Evolutionary conservation across 1,284 basidiomycete species (phyloP), one percentile per base, ranked within the genome.

Genomic region (Ceratobasidium sp.): DNA sequence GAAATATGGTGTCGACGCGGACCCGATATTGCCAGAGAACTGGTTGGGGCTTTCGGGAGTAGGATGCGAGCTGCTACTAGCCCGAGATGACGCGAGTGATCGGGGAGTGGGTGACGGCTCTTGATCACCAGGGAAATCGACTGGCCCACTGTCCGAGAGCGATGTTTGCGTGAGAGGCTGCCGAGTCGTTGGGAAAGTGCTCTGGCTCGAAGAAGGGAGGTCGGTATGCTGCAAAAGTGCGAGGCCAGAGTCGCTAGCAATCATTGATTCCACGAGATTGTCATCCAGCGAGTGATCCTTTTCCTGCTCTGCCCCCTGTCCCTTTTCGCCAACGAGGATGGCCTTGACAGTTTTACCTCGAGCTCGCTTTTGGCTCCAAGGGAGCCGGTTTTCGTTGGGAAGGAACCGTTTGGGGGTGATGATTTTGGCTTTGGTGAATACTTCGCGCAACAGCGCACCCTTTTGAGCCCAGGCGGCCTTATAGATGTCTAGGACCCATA

Each of bases 391-490:
- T n/a, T 72, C 68, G 13, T 72, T 56, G 7, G 56, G 68, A 34
- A 74, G 65, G 49, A 75, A 75, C 19, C 65, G 65, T 46, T 43
- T 68, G 24, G 68, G 75, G 13, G 69, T 76, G 39, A 74, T 63
- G 43, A 76, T 61, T 22, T 76, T 75, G 13, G 77, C 69, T 29
- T 76, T 77, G 31, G 74, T 76, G 41, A 77, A 75, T 58, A 77
- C 65, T 63, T 78, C 77, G 1, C 68, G 66, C 37, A 78, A 53
- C 37, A 78, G 76, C 22, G 75, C 74, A 24, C 75, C 74, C 37
- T 77, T 77, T 56, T 78, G 77, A 16, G 75, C 62, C 78, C 78
- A 79, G 14, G 75, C 76, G 8, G 75, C 69, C 39, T 54, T 71
- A 58, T 56, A 76, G 14, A 76, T 64, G 34, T 76, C 75, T 74